Evolutionary conservation across 208 protist species (phyloP), one percentile per base, ranked within the genome.

Genomic region (Acanthamoeba sp.): DNA sequence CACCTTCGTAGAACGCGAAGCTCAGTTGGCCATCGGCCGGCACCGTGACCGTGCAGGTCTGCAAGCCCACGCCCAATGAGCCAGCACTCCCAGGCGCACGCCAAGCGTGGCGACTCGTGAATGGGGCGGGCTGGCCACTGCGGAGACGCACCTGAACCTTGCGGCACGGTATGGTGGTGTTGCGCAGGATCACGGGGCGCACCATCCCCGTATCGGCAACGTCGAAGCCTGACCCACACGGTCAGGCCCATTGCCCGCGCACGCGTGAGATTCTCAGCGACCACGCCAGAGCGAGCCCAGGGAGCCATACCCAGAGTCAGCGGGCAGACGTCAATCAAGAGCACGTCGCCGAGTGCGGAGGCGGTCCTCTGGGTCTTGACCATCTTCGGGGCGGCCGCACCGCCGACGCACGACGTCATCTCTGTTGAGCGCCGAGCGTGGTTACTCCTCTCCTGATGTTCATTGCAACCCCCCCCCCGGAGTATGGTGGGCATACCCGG

Each of bases 1-100:
- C 99, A 85, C 99, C 99, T 96, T 99, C 99, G 96, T 98, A 99
- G 22, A 99, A 98, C 96, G 99, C 98, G 93, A 99, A 99, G 80
- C 99, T 96, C 16, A 97, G 94, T 9, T 34, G 55, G 7, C 59
- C 32, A n/a, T 95, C 59, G 1, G 22, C 55, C 2, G 84, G 78
- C 40, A 76, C 66, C 24, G 9, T 40, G 34, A 18, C 66, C 66
- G 9, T 42, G 34, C 66, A 45, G 29, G 32, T 36, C 62, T 71
- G 59, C 20, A 66, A 4, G 45, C 45, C 45, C 45, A 50, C 45
- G 12, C 45, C 45, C 45, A 50, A 50, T 50, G 9, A 50, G 45
- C 45, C 9, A 50, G 12, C 45, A 12, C 45, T n/a, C n/a, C n/a
- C n/a, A n/a, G n/a, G n/a, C n/a, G n/a, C n/a, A n/a, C n/a, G n/a